Evolutionary conservation across 345 rosid species (phyloP).

Genomic region (Pugionium dolabratum): DNA sequence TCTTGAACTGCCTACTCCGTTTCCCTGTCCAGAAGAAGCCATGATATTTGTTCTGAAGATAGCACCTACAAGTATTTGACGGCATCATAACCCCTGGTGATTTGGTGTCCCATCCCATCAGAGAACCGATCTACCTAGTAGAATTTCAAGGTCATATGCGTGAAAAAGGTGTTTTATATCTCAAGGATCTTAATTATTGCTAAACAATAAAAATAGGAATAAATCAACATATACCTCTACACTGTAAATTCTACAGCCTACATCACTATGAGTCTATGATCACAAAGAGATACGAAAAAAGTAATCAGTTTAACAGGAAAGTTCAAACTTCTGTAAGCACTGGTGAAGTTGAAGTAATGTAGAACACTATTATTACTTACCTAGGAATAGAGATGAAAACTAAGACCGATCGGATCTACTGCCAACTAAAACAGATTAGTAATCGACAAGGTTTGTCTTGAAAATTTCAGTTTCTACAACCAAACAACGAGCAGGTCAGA

Average conservation of each 20-base stretch:
- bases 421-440: slow-evolving; percentile 1
- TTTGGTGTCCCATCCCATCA: slow-evolving; percentile 48
- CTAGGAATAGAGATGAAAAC: slow-evolving; percentile 9
- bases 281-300: not conserved
- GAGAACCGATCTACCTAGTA: slow-evolving; percentile 52
- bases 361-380: slow-evolving; percentile 12
- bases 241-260: not conserved
- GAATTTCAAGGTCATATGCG: slow-evolving; percentile 37
- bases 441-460: slow-evolving; percentile 4
- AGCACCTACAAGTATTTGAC: slow-evolving; percentile 44
- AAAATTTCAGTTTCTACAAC: slow-evolving; percentile 19
- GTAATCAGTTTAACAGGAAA: slow-evolving; percentile 7
- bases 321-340: not conserved
- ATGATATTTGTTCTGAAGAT: slow-evolving; percentile 43
- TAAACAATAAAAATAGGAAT: not conserved
- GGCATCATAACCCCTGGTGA: slow-evolving; percentile 40
- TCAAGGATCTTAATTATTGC: not conserved
- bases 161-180: not conserved
- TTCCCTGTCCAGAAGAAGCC: slow-evolving; percentile 87
- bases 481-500: slow-evolving; percentile 17
- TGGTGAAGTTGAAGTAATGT: slow-evolving; percentile 12
- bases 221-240: not conserved
- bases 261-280: not conserved
- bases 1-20: slow-evolving; percentile 97
- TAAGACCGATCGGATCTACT: slow-evolving; percentile 38